Percentiles rank a stretch among this genome's conserved stretches.
Evolutionary conservation across 345 rosid species (phyloP).

Genomic region (Conringia planisiliqua): DNA sequence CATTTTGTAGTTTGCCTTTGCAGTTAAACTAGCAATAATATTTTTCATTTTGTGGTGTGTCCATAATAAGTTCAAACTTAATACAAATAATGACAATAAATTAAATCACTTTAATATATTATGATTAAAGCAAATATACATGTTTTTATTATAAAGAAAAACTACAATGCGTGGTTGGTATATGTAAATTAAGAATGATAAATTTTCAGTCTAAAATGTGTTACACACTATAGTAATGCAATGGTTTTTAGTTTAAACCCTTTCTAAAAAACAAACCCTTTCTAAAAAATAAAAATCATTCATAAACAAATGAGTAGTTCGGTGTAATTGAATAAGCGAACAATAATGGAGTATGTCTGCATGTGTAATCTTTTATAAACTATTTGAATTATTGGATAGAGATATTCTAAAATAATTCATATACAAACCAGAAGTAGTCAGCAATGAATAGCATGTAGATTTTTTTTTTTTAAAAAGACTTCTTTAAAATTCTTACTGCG

Average conservation of each 20-base stretch:
- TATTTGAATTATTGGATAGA: background rate
- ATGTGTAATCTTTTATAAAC: background rate
- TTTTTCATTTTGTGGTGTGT: background rate
- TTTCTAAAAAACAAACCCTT: no score
- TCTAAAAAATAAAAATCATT: background rate
- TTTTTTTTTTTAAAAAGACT: background rate
- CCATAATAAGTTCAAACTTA: no score
- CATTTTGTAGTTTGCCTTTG: no score
- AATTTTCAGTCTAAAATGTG: background rate
- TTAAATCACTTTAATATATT: background rate
- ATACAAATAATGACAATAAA: background rate
- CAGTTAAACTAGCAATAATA: no score
- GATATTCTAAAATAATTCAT: background rate
- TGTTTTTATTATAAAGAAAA: background rate
- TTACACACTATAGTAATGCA: background rate
- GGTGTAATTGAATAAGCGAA: background rate
- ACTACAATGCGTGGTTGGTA: background rate
- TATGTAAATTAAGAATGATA: background rate
- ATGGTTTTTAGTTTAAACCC: background rate
- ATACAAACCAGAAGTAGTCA: background rate
- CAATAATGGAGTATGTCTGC: background rate
- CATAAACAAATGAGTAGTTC: background rate
- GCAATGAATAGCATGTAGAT: background rate
- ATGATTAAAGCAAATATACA: background rate
- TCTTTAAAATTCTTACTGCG: background rate